Conservation (phyloP, 495 filamentous ascomycete species). For the Achaetomiella virescens region DNA sequence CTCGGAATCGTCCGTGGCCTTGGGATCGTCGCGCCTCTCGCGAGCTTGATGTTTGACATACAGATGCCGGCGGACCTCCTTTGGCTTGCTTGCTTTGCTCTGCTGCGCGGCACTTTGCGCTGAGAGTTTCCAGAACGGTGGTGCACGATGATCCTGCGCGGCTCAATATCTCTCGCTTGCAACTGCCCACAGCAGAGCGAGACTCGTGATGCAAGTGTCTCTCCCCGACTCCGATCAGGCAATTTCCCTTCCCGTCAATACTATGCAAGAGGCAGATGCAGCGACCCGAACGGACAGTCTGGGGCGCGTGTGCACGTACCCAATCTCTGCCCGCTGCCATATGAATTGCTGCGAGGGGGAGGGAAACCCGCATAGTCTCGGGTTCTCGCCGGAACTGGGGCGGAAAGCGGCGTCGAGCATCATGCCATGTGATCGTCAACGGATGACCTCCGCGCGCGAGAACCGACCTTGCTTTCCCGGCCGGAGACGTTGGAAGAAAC, state of each 20-base stretch:
- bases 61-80: background rate
- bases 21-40: conserved; percentile 3
- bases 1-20: background rate
- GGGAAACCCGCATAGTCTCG: background rate
- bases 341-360: background rate
- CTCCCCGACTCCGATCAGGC: background rate
- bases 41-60: background rate
- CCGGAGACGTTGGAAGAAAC: background rate
- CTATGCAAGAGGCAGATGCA: background rate
- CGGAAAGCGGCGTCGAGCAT: no score
- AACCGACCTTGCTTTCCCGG: background rate
- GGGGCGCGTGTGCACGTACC: background rate
- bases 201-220: background rate
- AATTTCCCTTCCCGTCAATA: conserved; percentile 10
- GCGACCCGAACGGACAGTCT: background rate
- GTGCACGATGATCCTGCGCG: background rate
- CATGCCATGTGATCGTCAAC: background rate
- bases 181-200: background rate
- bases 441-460: background rate
- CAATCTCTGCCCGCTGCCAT: background rate
- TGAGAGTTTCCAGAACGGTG: background rate
- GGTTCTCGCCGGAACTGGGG: background rate
- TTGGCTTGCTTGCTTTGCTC: background rate
- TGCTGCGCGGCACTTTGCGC: background rate
- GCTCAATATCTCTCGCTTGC: background rate